Evolutionary conservation across 164 flowering plant genomes (phyloP).

Genomic region (Umbilicus rupestris): DNA sequence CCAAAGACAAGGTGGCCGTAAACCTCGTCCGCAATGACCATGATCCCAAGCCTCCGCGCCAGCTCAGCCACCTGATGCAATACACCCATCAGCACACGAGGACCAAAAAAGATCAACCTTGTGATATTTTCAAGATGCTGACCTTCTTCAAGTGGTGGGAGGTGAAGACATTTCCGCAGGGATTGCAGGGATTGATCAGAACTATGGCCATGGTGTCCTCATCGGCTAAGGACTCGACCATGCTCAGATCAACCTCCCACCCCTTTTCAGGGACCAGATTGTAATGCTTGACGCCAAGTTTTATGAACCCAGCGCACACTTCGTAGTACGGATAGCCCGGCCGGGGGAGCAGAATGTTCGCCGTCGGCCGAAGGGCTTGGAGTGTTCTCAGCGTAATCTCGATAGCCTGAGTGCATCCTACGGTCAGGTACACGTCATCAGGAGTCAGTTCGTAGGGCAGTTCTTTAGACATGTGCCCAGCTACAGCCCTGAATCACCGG

Average conservation of each 20-base stretch:
- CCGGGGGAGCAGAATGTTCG: conserved; percentile 44
- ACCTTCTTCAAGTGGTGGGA: conserved; percentile 36
- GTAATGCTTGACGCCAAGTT: conserved; percentile 33
- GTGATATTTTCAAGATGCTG: not conserved
- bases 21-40: conserved; percentile 52
- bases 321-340: conserved; percentile 46
- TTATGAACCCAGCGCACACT: conserved; percentile 15
- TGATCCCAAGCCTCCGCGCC: conserved; percentile 38
- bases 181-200: conserved; percentile 47
- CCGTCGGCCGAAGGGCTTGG: conserved; percentile 24
- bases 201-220: conserved; percentile 48
- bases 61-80: conserved; percentile 48
- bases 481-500: conserved; percentile 34
- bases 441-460: conserved; percentile 29
- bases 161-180: conserved; percentile 43
- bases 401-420: conserved; percentile 36
- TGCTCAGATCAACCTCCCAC: conserved; percentile 49
- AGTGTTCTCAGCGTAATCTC: conserved; percentile 25
- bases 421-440: conserved; percentile 33
- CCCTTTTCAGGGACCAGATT: conserved; percentile 44
- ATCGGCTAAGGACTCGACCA: conserved; percentile 37
- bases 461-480: conserved; percentile 25
- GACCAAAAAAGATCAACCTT: not conserved
- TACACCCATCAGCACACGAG: not conserved
- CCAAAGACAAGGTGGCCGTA: conserved; percentile 42